Evolutionary conservation across 2,329 filamentous ascomycete genomes (phyloP).

Genomic region (Pestalotiopsis fici): DNA sequence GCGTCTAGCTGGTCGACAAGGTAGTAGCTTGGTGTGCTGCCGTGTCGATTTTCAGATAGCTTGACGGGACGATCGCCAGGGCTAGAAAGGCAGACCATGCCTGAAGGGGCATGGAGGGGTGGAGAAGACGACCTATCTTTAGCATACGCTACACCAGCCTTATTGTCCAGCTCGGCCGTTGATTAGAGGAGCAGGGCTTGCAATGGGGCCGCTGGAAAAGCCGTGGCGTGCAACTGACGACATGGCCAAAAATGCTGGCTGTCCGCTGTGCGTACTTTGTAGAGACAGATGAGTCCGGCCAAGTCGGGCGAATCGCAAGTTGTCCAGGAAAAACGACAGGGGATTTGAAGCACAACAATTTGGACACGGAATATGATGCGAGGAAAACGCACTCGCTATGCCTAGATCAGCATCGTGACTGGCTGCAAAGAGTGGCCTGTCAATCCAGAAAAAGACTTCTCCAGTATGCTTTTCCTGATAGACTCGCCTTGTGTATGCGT

Average conservation of each 20-base stretch:
- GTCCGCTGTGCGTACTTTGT: neutral
- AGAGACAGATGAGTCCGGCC: neutral
- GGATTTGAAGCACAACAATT: neutral
- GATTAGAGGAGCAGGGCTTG: conserved; percentile 8
- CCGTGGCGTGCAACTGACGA: neutral
- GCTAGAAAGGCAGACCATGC: neutral
- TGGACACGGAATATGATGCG: no score
- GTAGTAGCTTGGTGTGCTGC: neutral
- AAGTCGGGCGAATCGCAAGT: neutral
- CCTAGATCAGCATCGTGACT: no score
- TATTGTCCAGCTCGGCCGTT: conserved; percentile 3
- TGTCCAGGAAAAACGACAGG: neutral
- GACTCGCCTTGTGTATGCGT: no score
- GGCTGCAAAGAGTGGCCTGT: no score
- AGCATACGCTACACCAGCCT: conserved; percentile 2
- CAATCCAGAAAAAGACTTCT: no score
- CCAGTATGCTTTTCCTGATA: no score
- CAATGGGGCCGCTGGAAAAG: neutral
- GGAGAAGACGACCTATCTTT: conserved; percentile 8
- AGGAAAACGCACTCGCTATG: no score
- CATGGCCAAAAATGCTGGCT: neutral
- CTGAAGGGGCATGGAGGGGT: neutral
- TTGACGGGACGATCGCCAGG: neutral
- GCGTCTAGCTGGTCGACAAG: neutral
- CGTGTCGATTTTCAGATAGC: neutral